Base-by-base conservation (phyloP, 805 yeast genomes). In the Starmera amethionina region DNA sequence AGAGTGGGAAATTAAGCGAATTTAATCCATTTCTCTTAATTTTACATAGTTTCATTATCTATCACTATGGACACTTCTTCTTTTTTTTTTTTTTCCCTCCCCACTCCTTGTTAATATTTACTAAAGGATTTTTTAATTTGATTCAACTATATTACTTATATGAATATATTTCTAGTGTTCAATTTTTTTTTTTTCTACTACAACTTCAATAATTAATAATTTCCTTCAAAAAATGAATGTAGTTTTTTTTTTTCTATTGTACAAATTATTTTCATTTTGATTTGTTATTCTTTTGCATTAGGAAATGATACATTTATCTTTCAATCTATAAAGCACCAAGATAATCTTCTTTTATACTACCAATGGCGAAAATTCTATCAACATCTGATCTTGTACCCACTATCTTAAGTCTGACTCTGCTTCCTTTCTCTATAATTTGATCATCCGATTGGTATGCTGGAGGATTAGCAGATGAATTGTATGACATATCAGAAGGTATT, bases 381-480 rank as follows among this genome's bases (percentile, higher is more conserved):
- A 93, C 98, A 64, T 94, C 97, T 12, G 97, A 85, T 58, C 97
- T 76, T 27, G 96, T 93, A 64, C 97, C 98, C 40, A 90, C 96
- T 36, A 93, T 87, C 68, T 93, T 93, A 51, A 93, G 79, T 60
- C 99, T 76, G 30, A 93, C 93, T 50, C 90, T 78, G 40, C 95
- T 80, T 32, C 97, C 96, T 61, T 90, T 90, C 57, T 86, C 95
- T 36, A 93, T 87, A 46, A 86, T 81, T 65, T 90, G 97, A 52
- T 93, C 98, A 18, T 90, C 93, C 46, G 90, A 80, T 47, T 85
- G 94, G 60, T 87, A 93, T 7, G 97, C 95, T n/a, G 98, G 98
- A 9, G 98, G 98, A 52, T 90, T 89, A 30, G 96, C 89, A 16
- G 94, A 82, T 8, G 97, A 96, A 51, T 89, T 90, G 62, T 82